Conservation (phyloP, 225 moss, liverwort and hornwort species). For the Polytrichum formosum region DNA sequence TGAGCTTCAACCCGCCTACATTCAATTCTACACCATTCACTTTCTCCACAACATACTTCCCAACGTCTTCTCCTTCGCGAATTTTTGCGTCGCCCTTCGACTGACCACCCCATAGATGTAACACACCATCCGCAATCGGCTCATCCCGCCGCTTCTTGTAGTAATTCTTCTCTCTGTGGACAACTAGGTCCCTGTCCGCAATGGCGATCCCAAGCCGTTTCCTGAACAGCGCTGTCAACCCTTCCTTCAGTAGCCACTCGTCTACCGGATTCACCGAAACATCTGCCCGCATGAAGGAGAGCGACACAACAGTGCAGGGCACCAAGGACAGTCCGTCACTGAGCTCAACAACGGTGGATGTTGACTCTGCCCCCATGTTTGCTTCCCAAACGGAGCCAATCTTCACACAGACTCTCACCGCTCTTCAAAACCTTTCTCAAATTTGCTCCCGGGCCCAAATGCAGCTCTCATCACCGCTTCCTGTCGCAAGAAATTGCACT, state of each 20-base stretch:
- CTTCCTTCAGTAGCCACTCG: slow-evolving; percentile 59
- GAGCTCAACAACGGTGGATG: slow-evolving; percentile 34
- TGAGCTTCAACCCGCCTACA: slow-evolving; percentile 55
- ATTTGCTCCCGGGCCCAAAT: too few species aligned
- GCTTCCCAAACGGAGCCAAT: neutral
- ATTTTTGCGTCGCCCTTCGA: slow-evolving; percentile 9
- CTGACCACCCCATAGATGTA: slow-evolving; percentile 42
- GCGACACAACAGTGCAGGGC: slow-evolving; percentile 42
- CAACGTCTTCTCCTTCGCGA: slow-evolving; percentile 17
- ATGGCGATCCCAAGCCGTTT: slow-evolving; percentile 38
- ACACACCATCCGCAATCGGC: slow-evolving; percentile 42
- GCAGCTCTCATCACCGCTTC: too few species aligned
- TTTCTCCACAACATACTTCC: slow-evolving; percentile 31
- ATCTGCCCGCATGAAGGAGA: slow-evolving; percentile 53
- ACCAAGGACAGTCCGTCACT: slow-evolving; percentile 44
- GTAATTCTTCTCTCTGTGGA: slow-evolving; percentile 44
- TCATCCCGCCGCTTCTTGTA: slow-evolving; percentile 59
- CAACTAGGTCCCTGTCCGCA: slow-evolving; percentile 45
- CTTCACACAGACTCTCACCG: neutral
- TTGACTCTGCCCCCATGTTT: slow-evolving; percentile 21
- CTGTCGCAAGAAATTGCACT: too few species aligned
- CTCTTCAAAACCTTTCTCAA: neutral
- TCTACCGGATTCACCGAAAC: slow-evolving; percentile 57
- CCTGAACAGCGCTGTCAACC: slow-evolving; percentile 44
- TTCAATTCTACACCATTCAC: slow-evolving; percentile 49